phyloP scores from a whole-genome alignment of 2,329 filamentous ascomycete genomes.

The Bipolaris gigantea region DNA sequence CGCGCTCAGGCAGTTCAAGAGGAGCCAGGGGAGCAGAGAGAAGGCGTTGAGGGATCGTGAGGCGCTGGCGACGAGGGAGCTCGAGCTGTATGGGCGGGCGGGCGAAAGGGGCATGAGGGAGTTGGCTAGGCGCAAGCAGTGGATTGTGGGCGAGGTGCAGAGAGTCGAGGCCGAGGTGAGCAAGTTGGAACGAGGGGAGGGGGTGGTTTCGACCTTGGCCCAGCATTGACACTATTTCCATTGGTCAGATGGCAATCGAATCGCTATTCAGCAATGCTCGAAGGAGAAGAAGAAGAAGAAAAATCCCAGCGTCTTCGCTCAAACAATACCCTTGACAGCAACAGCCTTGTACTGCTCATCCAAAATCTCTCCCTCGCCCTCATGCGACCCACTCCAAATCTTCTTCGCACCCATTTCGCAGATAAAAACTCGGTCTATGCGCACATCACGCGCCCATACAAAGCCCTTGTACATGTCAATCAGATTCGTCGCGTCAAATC shows the following conservation, averaged over 20 bases:
- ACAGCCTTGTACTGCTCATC: constrained; percentile 58
- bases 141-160: constrained; percentile 23
- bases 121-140: constrained; percentile 45
- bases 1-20: constrained; percentile 40
- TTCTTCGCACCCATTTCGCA: constrained; percentile 87
- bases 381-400: constrained; percentile 45
- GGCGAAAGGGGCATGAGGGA: constrained; percentile 44
- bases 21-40: constrained; percentile 35
- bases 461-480: constrained; percentile 63
- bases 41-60: constrained; percentile 36
- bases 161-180: constrained; percentile 9
- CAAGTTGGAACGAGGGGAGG: constrained; percentile 7
- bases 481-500: constrained; percentile 47
- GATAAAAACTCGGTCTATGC: constrained; percentile 72
- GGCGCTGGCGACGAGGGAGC: constrained; percentile 34
- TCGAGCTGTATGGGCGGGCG: constrained; percentile 43
- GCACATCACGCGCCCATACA: constrained; percentile 70
- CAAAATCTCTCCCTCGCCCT: constrained; percentile 52
- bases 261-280: not conserved
- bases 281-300: not conserved
- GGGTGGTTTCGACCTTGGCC: too few relatives aligned
- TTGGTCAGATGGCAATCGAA: not conserved
- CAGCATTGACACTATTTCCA: too few relatives aligned
- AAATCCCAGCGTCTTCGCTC: not conserved
- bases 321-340: constrained; percentile 35